A percentile compares a stretch with the other conserved stretches of the same genome.
These are phyloP conservation scores for Ganoderma sinense DNA, from an alignment of 1,284 basidiomycete species.

Conservation along the genomic window DNA sequence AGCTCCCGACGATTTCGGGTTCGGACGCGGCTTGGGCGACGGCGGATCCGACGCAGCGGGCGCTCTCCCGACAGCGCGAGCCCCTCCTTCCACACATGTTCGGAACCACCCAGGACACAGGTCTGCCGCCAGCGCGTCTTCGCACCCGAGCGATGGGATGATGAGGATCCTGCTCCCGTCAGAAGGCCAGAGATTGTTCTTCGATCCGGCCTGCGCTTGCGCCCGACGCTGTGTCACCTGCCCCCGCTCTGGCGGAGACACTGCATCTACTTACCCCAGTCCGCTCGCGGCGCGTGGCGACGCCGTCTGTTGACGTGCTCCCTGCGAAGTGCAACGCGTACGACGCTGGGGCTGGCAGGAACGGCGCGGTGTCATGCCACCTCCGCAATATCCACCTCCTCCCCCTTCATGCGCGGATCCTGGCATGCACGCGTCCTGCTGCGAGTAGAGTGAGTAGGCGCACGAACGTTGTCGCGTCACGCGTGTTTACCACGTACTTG, in stretches of 20 bases:
- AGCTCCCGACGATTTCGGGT: slow-evolving; percentile 1
- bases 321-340: not conserved
- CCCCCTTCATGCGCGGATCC: not conserved
- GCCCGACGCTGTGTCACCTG: not conserved
- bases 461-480: not conserved
- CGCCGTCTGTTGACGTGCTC: too few relatives aligned
- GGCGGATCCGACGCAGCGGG: not conserved
- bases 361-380: not conserved
- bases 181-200: not conserved
- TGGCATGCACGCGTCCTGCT: not conserved
- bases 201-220: not conserved
- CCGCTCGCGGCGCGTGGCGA: not conserved
- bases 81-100: not conserved
- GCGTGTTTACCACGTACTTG: slow-evolving; percentile 9
- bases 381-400: not conserved
- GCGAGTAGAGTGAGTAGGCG: not conserved
- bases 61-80: not conserved
- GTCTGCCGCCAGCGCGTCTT: not conserved
- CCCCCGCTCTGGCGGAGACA: not conserved
- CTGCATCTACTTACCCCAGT: not conserved
- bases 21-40: not conserved
- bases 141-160: not conserved
- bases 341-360: not conserved
- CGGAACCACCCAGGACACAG: not conserved
- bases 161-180: not conserved